A percentile compares a stretch with the other conserved stretches of the same genome.
These are phyloP conservation scores for Davidsoniella virescens DNA, from an alignment of 2,329 filamentous ascomycete genomes.

Conservation along the genomic window DNA sequence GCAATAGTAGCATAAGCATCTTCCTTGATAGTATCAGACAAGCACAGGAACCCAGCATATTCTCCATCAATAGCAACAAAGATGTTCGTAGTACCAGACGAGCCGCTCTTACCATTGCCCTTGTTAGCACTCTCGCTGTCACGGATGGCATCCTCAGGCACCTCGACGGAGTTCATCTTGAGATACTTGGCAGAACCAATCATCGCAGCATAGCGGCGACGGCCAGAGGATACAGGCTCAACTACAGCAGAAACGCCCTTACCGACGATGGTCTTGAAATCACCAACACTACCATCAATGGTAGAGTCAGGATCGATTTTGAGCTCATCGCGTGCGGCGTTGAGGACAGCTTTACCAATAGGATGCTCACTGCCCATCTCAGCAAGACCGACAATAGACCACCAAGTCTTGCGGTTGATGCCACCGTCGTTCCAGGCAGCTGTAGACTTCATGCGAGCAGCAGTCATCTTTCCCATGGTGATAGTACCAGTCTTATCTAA, in stretches of 20 bases:
- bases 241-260: slow-evolving; percentile 71
- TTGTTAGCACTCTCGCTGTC: slow-evolving; percentile 35
- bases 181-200: slow-evolving; percentile 73
- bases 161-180: slow-evolving; percentile 47
- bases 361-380: slow-evolving; percentile 95
- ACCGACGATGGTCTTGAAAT: slow-evolving; percentile 71
- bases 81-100: slow-evolving; percentile 73
- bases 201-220: slow-evolving; percentile 59
- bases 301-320: slow-evolving; percentile 53
- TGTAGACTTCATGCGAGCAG: slow-evolving; percentile 53
- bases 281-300: slow-evolving; percentile 68
- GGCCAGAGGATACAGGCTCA: slow-evolving; percentile 38
- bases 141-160: slow-evolving; percentile 47
- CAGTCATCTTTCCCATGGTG: slow-evolving; percentile 89
- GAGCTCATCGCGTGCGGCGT: slow-evolving; percentile 59
- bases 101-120: slow-evolving; percentile 21
- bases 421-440: slow-evolving; percentile 53
- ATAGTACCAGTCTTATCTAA: slow-evolving; percentile 94
- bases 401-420: slow-evolving; percentile 65
- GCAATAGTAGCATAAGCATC: slow-evolving; percentile 66
- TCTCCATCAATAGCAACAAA: slow-evolving; percentile 72
- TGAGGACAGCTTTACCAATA: slow-evolving; percentile 74
- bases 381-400: slow-evolving; percentile 86
- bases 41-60: slow-evolving; percentile 68
- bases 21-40: slow-evolving; percentile 83